These are phyloP conservation scores for Chalciporus chontae DNA, from an alignment of 768 basidiomycete species.

Conservation along the genomic window DNA sequence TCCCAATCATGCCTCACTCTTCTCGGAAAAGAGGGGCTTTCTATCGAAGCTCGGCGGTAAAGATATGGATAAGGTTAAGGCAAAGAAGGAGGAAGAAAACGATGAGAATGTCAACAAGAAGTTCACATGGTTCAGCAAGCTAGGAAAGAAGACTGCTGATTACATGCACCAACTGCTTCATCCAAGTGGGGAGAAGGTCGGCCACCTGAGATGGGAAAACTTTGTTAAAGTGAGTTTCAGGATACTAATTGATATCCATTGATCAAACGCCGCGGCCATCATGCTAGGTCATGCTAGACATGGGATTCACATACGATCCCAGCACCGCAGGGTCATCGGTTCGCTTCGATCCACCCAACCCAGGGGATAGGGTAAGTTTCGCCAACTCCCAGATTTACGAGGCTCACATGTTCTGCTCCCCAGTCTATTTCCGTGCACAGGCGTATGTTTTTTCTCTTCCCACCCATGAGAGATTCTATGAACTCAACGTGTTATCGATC, in stretches of 20 bases:
- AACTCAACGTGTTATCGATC: background rate
- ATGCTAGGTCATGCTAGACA: slow-evolving; percentile 65
- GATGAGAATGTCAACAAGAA: slow-evolving; percentile 33
- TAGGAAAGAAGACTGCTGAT: slow-evolving; percentile 55
- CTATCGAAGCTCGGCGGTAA: slow-evolving; percentile 43
- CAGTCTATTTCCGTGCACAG: slow-evolving; percentile 77
- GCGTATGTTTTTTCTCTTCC: slow-evolving; percentile 39
- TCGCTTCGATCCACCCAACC: slow-evolving; percentile 71
- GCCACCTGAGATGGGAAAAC: slow-evolving; percentile 75
- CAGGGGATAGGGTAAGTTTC: slow-evolving; percentile 39
- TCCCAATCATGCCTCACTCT: slow-evolving; percentile 52
- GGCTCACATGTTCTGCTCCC: background rate
- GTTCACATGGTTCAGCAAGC: slow-evolving; percentile 51
- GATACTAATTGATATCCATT: background rate
- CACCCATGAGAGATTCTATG: background rate
- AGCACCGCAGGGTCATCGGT: slow-evolving; percentile 81
- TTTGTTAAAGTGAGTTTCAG: slow-evolving; percentile 58
- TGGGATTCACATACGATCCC: slow-evolving; percentile 73
- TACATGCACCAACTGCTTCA: slow-evolving; percentile 65
- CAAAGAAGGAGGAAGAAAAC: slow-evolving; percentile 31
- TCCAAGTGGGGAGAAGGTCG: slow-evolving; percentile 51
- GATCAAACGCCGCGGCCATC: background rate
- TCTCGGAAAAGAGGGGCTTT: slow-evolving; percentile 43
- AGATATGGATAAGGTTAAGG: slow-evolving; percentile 34
- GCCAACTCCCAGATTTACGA: background rate